These are phyloP conservation scores for Choiromyces venosus DNA, from an alignment of 495 filamentous ascomycete genomes.

Conservation along the genomic window DNA sequence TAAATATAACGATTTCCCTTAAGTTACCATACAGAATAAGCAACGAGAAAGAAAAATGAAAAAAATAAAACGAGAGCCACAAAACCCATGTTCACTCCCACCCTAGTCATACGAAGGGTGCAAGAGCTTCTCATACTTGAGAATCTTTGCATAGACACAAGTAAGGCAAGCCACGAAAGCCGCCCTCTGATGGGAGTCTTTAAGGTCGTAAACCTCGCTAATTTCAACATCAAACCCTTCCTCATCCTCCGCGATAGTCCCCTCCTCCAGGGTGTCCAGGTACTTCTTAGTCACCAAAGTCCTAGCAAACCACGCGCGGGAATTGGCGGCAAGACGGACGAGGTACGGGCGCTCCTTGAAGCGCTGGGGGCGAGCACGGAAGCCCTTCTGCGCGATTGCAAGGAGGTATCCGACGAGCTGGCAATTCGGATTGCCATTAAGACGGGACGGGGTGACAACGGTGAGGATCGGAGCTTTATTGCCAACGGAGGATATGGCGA, in stretches of 20 bases:
- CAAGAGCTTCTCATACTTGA: background rate
- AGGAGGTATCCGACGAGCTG: background rate
- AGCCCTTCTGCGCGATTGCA: background rate
- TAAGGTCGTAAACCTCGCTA: background rate
- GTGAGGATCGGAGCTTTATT: background rate
- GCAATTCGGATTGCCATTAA: background rate
- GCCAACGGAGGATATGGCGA: background rate
- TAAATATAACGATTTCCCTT: background rate
- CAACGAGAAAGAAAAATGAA: background rate
- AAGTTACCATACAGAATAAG: background rate
- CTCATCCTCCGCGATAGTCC: background rate
- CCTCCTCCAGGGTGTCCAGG: background rate
- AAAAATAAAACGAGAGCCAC: background rate
- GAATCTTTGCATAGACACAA: background rate
- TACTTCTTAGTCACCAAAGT: background rate
- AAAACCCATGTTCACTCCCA: no score
- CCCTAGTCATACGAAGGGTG: background rate
- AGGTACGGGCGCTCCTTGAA: background rate
- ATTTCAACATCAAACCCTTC: background rate
- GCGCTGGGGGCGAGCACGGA: background rate
- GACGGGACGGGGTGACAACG: background rate
- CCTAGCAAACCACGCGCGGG: background rate
- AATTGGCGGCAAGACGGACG: background rate
- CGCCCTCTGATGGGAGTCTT: background rate
- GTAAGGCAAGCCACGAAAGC: background rate